Evolutionary conservation across 1,284 basidiomycete species (phyloP), one percentile per base, ranked within the genome.

Genomic region (Fistulinella cinereoalba): DNA sequence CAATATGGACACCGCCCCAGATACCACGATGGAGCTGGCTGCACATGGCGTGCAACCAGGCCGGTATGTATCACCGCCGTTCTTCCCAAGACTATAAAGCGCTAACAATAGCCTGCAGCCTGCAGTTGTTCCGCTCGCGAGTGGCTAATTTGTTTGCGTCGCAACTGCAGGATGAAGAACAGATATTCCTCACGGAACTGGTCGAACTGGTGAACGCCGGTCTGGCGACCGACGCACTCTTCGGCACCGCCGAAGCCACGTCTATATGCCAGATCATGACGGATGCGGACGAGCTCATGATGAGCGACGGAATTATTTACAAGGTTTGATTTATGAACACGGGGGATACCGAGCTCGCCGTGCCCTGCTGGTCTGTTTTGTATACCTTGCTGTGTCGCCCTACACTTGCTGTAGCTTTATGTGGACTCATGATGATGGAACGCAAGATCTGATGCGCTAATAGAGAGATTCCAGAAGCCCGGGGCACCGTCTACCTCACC

Each of bases 261-360:
- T 74, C 76, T 48, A 85, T 87, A 37, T 85, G 88, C 47, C 74
- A 82, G 53, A 69, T 73, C 38, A 97, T 98, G 95, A 77, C 82
- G 43, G 83, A 88, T 34, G 77, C 76, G 21, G 89, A 94, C 58
- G 86, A 95, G 67, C 72, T 97, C 56, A 93, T 97, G 91, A 78
- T 92, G 56, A 84, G 83, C 49, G 89, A 88, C 34, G 88, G 83
- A 22, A 80, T 86, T 44, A 77, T 93, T 46, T 89, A 88, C 66
- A 85, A 80, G 61, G 79, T 88, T 43, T 85, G 64, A 71, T 44
- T 39, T 32, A 10, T 39, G 32, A 33, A 15, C 6, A 16, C 7
- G 19, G 18, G 12, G 7, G 39, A 38, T 41, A 28, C 29, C 44
- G 25, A 21, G 12, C 13, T 48, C 24, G 18, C 41, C 52, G 39